A percentile compares a stretch with the other conserved stretches of the same genome.
Conservation (phyloP, 495 filamentous ascomycete genomes). For the Oidiodendron maius region DNA sequence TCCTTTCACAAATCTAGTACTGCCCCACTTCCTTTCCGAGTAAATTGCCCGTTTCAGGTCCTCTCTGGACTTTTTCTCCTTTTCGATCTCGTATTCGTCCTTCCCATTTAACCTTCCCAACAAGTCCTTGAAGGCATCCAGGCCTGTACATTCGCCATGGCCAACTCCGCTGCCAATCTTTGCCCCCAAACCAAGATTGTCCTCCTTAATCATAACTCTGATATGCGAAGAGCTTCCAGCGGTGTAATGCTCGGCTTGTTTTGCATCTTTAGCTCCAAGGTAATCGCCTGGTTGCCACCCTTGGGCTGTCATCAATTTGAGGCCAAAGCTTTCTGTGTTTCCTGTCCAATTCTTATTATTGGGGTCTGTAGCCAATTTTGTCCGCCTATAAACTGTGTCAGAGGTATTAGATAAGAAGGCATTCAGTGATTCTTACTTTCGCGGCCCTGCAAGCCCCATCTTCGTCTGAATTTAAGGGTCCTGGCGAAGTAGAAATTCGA, state of each 20-base stretch:
- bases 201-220: slow-evolving; percentile 75
- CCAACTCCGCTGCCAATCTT: slow-evolving; percentile 52
- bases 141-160: slow-evolving; percentile 69
- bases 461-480: too few species aligned
- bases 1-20: slow-evolving; percentile 74
- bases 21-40: slow-evolving; percentile 61
- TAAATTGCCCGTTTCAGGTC: slow-evolving; percentile 62
- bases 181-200: slow-evolving; percentile 83
- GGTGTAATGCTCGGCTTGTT: slow-evolving; percentile 69
- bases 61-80: slow-evolving; percentile 55
- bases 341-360: slow-evolving; percentile 90
- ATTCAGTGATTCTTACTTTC: slow-evolving; percentile 48
- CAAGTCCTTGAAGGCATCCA: slow-evolving; percentile 76
- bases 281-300: slow-evolving; percentile 84
- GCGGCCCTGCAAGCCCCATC: slow-evolving; percentile 72
- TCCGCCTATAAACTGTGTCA: slow-evolving; percentile 50
- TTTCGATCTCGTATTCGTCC: slow-evolving; percentile 57
- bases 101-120: slow-evolving; percentile 89
- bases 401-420: neutral
- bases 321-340: slow-evolving; percentile 75
- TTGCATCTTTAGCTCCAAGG: slow-evolving; percentile 67
- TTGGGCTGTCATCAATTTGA: slow-evolving; percentile 76
- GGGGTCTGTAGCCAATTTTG: slow-evolving; percentile 80
- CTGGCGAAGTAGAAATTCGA: too few species aligned
- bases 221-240: slow-evolving; percentile 73